phyloP scores from a whole-genome alignment of 768 basidiomycete species.

The Leccinum rimulosum region DNA sequence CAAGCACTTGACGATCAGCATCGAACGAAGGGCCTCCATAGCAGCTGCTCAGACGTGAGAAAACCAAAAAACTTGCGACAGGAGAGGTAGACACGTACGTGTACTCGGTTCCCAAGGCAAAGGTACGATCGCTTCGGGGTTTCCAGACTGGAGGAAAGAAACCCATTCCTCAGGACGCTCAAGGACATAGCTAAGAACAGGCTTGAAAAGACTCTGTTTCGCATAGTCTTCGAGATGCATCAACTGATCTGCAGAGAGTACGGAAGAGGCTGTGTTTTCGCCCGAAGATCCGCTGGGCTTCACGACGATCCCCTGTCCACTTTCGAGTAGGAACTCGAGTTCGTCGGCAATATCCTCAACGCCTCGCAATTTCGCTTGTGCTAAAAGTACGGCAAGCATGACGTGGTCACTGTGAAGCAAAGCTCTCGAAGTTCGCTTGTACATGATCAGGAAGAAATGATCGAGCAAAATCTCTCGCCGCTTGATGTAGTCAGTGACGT shows the following conservation, averaged over 20 bases:
- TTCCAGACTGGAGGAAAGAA: conserved; percentile 61
- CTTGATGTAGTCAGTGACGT: conserved; percentile 65
- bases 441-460: conserved; percentile 88
- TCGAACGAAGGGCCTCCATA: conserved; percentile 68
- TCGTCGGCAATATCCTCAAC: conserved; percentile 80
- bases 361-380: conserved; percentile 83
- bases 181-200: conserved; percentile 60
- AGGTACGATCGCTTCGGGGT: conserved; percentile 71
- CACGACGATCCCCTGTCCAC: conserved; percentile 62
- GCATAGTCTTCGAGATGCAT: conserved; percentile 69
- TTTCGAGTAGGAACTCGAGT: conserved; percentile 89
- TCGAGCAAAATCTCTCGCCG: conserved; percentile 80
- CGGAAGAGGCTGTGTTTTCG: conserved; percentile 37
- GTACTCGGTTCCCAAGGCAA: conserved; percentile 74
- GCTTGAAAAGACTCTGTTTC: conserved; percentile 73
- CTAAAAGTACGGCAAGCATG: conserved; percentile 85
- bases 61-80: background rate
- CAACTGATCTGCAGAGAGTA: conserved; percentile 67
- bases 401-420: conserved; percentile 88
- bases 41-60: conserved; percentile 47
- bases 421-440: conserved; percentile 85
- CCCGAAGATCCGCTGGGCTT: conserved; percentile 33
- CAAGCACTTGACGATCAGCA: conserved; percentile 85
- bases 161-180: conserved; percentile 69
- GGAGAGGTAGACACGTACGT: conserved; percentile 51